Conservation (phyloP, 2,329 filamentous ascomycete species). For the Colletotrichum sp. region DNA sequence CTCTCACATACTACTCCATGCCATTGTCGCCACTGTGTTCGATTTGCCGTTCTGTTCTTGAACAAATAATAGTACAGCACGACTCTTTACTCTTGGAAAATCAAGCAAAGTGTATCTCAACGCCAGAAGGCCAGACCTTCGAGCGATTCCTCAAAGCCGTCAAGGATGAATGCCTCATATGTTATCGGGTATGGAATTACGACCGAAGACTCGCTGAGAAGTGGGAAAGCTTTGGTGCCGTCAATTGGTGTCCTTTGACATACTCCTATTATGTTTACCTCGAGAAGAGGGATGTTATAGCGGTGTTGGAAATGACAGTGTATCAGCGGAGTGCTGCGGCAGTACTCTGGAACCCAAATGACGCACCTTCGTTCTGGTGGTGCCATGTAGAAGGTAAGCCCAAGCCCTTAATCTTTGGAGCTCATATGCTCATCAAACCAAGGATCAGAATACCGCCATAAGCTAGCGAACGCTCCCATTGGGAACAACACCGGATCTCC, state of each 20-base stretch:
- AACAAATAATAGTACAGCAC: not conserved
- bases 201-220: not conserved
- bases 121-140: not conserved
- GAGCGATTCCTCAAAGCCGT: not conserved
- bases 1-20: rapidly evolving
- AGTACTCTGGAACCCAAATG: too few relatives aligned
- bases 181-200: not conserved
- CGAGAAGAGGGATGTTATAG: too few relatives aligned
- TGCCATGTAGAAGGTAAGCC: not conserved
- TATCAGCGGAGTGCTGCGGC: too few relatives aligned
- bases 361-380: too few relatives aligned
- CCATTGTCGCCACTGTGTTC: not conserved
- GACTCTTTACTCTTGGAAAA: not conserved
- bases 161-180: not conserved
- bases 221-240: not conserved
- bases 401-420: not conserved
- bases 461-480: not conserved
- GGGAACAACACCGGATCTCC: not conserved
- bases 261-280: not conserved
- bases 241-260: not conserved
- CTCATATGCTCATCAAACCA: not conserved
- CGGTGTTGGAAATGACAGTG: too few relatives aligned
- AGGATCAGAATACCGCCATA: rapidly evolving
- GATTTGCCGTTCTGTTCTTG: not conserved
- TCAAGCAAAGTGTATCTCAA: not conserved